These are phyloP conservation scores for Cyberlindnera nakhonratchasimensis DNA, from an alignment of 805 yeast species.

Conservation along the genomic window DNA sequence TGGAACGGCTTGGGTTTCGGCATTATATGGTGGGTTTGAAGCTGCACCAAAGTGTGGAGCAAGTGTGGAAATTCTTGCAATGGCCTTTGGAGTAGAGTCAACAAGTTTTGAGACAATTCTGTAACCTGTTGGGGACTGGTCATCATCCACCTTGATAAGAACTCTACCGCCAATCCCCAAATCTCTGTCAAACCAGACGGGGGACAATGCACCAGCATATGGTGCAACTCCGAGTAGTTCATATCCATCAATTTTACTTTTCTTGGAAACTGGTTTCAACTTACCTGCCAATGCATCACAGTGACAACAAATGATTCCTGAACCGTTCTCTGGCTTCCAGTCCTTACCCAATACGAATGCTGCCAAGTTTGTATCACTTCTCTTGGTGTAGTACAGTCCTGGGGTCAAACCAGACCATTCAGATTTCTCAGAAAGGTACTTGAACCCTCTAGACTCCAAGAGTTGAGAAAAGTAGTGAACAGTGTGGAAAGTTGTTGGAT, in stretches of 20 bases:
- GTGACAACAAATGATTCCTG: conserved; percentile 72
- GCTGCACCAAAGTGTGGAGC: conserved; percentile 85
- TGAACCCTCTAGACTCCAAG: conserved; percentile 59
- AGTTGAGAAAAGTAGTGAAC: conserved; percentile 46
- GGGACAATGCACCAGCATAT: conserved; percentile 66
- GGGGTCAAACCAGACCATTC: conserved; percentile 34
- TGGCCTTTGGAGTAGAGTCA: conserved; percentile 60
- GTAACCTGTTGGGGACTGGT: conserved; percentile 26
- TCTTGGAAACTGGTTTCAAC: conserved; percentile 69
- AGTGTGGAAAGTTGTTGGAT: conserved; percentile 77
- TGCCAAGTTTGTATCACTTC: conserved; percentile 64
- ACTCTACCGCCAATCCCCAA: conserved; percentile 81
- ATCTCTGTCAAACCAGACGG: conserved; percentile 81
- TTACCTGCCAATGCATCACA: conserved; percentile 67
- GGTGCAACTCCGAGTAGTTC: conserved; percentile 81
- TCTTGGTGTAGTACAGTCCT: conserved; percentile 61
- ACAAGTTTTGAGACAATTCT: conserved; percentile 43
- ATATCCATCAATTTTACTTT: conserved; percentile 63
- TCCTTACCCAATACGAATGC: conserved; percentile 68
- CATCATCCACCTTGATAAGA: conserved; percentile 42
- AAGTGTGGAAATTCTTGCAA: conserved; percentile 78
- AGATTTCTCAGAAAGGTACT: conserved; percentile 58
- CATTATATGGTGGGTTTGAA: conserved; percentile 67
- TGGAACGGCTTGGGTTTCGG: conserved; percentile 76
- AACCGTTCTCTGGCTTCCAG: conserved; percentile 63